Percentiles rank a stretch among this genome's conserved stretches.
These are phyloP conservation scores for Neospermospora avenae DNA, from an alignment of 2,329 filamentous ascomycete species.

Conservation along the genomic window DNA sequence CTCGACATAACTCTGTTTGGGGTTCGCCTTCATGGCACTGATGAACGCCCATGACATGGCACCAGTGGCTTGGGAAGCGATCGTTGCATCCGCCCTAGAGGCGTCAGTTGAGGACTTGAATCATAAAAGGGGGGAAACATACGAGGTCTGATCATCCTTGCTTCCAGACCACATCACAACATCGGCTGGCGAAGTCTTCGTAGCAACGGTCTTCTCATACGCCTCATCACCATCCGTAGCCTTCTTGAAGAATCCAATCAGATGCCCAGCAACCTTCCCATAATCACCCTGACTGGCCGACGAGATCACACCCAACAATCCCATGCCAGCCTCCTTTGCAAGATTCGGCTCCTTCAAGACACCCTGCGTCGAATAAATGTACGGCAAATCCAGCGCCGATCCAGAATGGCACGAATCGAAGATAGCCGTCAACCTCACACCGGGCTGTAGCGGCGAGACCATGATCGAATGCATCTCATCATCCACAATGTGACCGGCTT, in stretches of 20 bases:
- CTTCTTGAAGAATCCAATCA: conserved; percentile 83
- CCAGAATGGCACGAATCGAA: conserved; percentile 67
- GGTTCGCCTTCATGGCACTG: conserved; percentile 80
- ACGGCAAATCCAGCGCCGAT: conserved; percentile 60
- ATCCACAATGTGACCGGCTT: conserved; percentile 74
- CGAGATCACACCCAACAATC: conserved; percentile 55
- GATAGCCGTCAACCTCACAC: conserved; percentile 72
- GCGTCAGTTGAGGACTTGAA: not conserved
- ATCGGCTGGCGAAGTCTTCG: conserved; percentile 90
- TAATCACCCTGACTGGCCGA: conserved; percentile 78
- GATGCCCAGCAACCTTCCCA: conserved; percentile 70
- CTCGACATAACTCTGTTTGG: conserved; percentile 90
- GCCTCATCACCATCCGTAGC: conserved; percentile 74
- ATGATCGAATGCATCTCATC: conserved; percentile 77
- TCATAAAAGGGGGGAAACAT: conserved; percentile 41
- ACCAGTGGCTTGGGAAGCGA: conserved; percentile 78
- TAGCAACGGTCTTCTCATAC: conserved; percentile 75
- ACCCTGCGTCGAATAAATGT: conserved; percentile 49
- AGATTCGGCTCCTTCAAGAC: conserved; percentile 54
- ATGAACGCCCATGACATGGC: conserved; percentile 99
- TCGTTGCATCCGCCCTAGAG: conserved; percentile 75
- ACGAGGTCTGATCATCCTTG: conserved; percentile 93
- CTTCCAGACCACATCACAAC: conserved; percentile 97
- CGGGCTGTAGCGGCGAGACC: conserved; percentile 71
- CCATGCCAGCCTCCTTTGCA: conserved; percentile 46